Conservation (phyloP, 768 basidiomycete species). For the Gloeophyllum trabeum region DNA sequence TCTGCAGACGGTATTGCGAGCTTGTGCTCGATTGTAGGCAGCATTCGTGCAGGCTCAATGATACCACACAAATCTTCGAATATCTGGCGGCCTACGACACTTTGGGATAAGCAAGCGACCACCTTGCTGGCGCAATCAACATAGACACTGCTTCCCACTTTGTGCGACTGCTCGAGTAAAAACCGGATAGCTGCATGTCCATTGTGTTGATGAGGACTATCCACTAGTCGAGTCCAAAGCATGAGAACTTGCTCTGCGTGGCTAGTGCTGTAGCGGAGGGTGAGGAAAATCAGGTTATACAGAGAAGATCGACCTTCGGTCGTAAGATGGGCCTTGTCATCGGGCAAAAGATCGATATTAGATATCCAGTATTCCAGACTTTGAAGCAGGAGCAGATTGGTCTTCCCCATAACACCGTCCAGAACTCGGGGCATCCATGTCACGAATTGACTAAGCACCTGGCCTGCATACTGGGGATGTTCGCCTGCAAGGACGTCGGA, state of each 20-base stretch:
- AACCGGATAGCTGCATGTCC: slow-evolving; percentile 75
- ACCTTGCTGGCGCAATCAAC: slow-evolving; percentile 72
- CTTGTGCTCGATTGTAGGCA: slow-evolving; percentile 66
- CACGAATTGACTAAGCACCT: slow-evolving; percentile 61
- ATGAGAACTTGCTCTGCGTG: slow-evolving; percentile 73
- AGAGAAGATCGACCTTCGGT: slow-evolving; percentile 53
- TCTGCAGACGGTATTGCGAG: slow-evolving; percentile 46
- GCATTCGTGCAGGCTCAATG: slow-evolving; percentile 78
- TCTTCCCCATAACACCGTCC: slow-evolving; percentile 31
- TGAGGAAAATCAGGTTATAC: slow-evolving; percentile 77
- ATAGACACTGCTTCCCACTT: slow-evolving; percentile 70
- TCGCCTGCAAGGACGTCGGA: slow-evolving; percentile 73
- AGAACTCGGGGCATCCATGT: slow-evolving; percentile 60
- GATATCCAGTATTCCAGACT: slow-evolving; percentile 79
- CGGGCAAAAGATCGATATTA: slow-evolving; percentile 57
- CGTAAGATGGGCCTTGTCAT: slow-evolving; percentile 43
- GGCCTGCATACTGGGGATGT: slow-evolving; percentile 51
- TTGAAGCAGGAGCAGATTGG: slow-evolving; percentile 54
- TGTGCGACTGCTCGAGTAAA: slow-evolving; percentile 79
- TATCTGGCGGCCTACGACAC: slow-evolving; percentile 55
- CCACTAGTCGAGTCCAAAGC: slow-evolving; percentile 73
- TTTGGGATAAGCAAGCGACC: slow-evolving; percentile 76
- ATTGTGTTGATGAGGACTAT: slow-evolving; percentile 57
- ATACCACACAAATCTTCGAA: slow-evolving; percentile 80
- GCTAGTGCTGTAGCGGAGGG: slow-evolving; percentile 57